Percentiles rank a stretch among this genome's conserved stretches.
These are phyloP conservation scores for Spiraea crenata DNA, from an alignment of 331 rosid species.

Conservation along the genomic window DNA sequence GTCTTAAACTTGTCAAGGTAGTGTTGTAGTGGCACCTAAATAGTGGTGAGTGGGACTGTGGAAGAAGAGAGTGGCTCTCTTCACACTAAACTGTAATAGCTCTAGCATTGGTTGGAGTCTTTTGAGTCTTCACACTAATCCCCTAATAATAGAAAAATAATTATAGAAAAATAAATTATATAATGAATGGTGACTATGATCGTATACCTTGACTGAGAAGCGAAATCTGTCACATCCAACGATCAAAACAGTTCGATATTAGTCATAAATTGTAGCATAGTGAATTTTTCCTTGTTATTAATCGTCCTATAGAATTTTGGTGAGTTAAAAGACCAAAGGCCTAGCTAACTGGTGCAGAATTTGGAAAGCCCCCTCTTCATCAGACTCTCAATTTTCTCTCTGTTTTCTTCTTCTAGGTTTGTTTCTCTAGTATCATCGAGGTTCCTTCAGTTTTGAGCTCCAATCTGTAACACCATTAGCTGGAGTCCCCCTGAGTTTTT, in stretches of 20 bases:
- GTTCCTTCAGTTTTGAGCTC: background rate
- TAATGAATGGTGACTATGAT: too few relatives aligned
- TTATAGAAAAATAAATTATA: too few relatives aligned
- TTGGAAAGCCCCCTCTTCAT: constrained; percentile 2
- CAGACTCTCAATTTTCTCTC: background rate
- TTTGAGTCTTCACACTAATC: too few relatives aligned
- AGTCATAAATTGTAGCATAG: too few relatives aligned
- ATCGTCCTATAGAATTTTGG: background rate
- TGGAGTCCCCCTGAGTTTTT: background rate
- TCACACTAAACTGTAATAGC: background rate
- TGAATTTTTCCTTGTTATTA: background rate
- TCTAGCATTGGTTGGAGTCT: background rate
- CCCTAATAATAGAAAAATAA: too few relatives aligned
- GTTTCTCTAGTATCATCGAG: too few relatives aligned
- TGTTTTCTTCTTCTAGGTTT: background rate
- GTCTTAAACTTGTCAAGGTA: background rate
- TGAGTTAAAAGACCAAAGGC: constrained; percentile 3
- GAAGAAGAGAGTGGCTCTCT: constrained; percentile 9
- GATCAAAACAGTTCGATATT: too few relatives aligned
- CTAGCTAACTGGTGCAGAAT: constrained; percentile 6
- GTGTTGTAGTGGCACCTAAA: constrained; percentile 2
- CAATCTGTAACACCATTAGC: constrained; percentile 1
- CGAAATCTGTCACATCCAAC: too few relatives aligned
- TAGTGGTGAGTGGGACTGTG: constrained; percentile 6
- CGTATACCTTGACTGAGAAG: too few relatives aligned